These are phyloP conservation scores for Mrakia frigida DNA, from an alignment of 768 basidiomycete species.

Conservation along the genomic window DNA sequence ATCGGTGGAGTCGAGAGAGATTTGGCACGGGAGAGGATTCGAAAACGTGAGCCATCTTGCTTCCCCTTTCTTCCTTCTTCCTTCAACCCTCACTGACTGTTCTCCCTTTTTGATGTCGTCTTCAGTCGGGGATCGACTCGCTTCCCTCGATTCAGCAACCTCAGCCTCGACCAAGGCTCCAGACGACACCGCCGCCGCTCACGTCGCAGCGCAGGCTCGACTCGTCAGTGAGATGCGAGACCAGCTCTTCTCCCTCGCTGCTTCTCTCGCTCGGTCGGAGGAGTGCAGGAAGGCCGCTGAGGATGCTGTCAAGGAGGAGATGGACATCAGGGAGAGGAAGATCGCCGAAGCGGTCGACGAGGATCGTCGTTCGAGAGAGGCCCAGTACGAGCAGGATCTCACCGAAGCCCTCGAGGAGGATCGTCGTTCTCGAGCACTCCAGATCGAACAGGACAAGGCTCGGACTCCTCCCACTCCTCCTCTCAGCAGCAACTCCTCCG, in stretches of 20 bases:
- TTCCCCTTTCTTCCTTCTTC: not conserved
- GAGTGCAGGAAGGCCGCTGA: slow-evolving; percentile 17
- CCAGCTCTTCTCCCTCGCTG: slow-evolving; percentile 47
- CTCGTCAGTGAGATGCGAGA: slow-evolving; percentile 45
- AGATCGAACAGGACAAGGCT: slow-evolving; percentile 6
- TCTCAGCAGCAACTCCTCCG: slow-evolving; percentile 14
- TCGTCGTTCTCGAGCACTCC: not conserved
- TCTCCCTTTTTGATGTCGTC: not conserved
- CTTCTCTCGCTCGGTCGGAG: slow-evolving; percentile 38
- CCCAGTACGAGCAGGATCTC: not conserved
- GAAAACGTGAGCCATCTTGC: slow-evolving; percentile 40
- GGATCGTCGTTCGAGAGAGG: slow-evolving; percentile 16
- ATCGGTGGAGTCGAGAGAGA: slow-evolving; percentile 71
- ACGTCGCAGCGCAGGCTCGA: slow-evolving; percentile 39
- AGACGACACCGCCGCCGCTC: slow-evolving; percentile 22
- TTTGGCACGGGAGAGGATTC: slow-evolving; percentile 64
- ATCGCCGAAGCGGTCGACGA: slow-evolving; percentile 29
- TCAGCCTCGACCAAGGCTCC: slow-evolving; percentile 19
- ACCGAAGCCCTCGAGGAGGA: slow-evolving; percentile 12
- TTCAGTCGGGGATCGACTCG: slow-evolving; percentile 40
- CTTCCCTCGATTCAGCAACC: slow-evolving; percentile 35
- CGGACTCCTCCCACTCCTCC: slow-evolving; percentile 18
- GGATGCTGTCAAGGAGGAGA: slow-evolving; percentile 25
- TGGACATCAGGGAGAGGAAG: slow-evolving; percentile 12
- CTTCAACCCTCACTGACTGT: not conserved